A percentile compares a stretch with the other conserved stretches of the same genome.
Evolutionary conservation across 495 filamentous ascomycete species (phyloP).

Genomic region (Aspergillus panamensis): DNA sequence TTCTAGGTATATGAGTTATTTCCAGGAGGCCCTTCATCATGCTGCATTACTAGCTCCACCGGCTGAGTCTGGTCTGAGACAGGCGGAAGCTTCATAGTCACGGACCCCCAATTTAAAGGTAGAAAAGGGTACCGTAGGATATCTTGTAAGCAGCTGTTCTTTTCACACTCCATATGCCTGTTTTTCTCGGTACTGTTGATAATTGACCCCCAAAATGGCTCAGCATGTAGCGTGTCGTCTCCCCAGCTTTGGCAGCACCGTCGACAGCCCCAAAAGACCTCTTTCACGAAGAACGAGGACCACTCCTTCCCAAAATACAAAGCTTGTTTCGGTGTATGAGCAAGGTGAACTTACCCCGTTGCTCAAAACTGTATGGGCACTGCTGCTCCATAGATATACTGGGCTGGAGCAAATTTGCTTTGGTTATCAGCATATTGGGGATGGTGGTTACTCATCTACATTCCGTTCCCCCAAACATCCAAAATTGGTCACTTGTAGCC

Average conservation of each 20-base stretch:
- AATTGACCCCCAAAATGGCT: constrained; percentile 28
- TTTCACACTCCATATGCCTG: background rate
- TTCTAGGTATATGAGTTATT: too few species aligned
- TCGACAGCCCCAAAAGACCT: constrained; percentile 33
- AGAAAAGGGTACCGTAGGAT: background rate
- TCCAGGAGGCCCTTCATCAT: too few species aligned
- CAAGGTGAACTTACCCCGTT: constrained; percentile 29
- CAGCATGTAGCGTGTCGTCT: constrained; percentile 39
- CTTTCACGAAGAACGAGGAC: constrained; percentile 38
- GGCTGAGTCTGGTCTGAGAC: constrained; percentile 16
- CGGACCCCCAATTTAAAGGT: constrained; percentile 19
- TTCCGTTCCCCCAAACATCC: constrained; percentile 20
- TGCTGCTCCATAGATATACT: constrained; percentile 53
- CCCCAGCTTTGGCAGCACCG: constrained; percentile 33
- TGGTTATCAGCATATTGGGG: constrained; percentile 44
- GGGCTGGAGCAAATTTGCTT: constrained; percentile 54
- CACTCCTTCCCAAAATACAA: constrained; percentile 29
- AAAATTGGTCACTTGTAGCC: constrained; percentile 22
- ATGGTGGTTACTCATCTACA: constrained; percentile 20
- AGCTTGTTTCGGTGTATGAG: constrained; percentile 38
- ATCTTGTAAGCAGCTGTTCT: constrained; percentile 1
- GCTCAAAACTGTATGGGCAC: constrained; percentile 52
- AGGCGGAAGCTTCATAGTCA: constrained; percentile 9
- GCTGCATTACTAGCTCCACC: constrained; percentile 14
- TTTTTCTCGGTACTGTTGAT: constrained; percentile 10